Evolutionary conservation across 2,329 filamentous ascomycete genomes (phyloP), one percentile per base, ranked within the genome.

Genomic region (Pseudocercospora vitis): DNA sequence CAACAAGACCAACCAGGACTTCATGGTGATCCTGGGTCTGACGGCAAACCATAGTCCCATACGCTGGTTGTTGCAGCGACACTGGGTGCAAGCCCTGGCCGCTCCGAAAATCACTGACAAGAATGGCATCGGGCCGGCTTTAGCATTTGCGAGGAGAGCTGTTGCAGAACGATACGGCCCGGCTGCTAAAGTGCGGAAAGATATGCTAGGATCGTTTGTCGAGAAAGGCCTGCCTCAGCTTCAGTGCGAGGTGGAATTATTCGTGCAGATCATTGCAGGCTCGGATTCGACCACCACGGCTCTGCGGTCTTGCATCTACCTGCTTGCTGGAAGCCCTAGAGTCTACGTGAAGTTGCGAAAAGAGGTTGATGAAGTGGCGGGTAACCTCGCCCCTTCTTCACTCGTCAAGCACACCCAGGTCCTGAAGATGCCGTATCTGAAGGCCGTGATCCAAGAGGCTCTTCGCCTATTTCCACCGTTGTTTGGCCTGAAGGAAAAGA

Each of bases 221-320:
- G 63, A 68, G 3, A 72, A 77, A 59, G 72, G 71, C 59, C 58
- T 78, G 0, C 57, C 64, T 55, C 55, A 71, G 64, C 16, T 68
- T 14, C 62, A 74, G 53, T 71, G 57, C 61, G 75, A 64, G 67
- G 71, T 63, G 56, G 74, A 77, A 57, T 67, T 67, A 1, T 57
- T 71, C 19, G 51, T 74, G 39, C 71, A 74, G 53, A 74, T 77
- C 52, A 58, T 81, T 21, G 80, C 80, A 3, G 81, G 80, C 8
- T 77, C 78, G 0, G 81, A 83, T 52, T 81, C 78, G 0, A 79
- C 79, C 0, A 77, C 80, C 0, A 80, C 78, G 0, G 74, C 74
- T 4, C 74, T 84, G 14, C 74, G 80, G 3, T 70, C 71, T 16
- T 79, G 74, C 1, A 58, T 83, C 45, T 71, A 81, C 18, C 70